These are phyloP conservation scores for Boletus pseudopeckii DNA, from an alignment of 768 basidiomycete species.

Conservation along the genomic window DNA sequence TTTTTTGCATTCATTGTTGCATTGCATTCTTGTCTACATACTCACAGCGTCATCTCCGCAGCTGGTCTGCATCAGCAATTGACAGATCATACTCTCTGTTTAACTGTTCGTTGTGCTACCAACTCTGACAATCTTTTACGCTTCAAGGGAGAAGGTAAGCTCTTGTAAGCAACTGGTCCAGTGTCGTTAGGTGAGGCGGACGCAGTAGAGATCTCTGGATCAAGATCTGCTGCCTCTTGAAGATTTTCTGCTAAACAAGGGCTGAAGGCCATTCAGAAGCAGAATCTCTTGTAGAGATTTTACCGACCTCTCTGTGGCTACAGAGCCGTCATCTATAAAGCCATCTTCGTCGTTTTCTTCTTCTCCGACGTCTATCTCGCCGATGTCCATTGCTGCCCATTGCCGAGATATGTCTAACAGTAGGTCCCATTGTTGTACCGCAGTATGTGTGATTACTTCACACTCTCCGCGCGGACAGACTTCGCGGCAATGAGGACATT, in stretches of 20 bases:
- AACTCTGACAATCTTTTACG: constrained; percentile 17
- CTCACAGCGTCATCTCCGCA: constrained; percentile 17
- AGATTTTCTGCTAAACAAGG: not conserved
- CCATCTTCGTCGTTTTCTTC: constrained; percentile 2
- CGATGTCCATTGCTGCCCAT: constrained; percentile 11
- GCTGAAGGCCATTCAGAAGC: constrained; percentile 8
- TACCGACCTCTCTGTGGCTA: constrained; percentile 13
- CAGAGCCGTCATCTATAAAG: constrained; percentile 1
- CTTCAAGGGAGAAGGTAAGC: constrained; percentile 21
- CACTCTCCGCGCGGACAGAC: constrained; percentile 8
- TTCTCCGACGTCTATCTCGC: constrained; percentile 10
- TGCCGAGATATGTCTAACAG: constrained; percentile 17
- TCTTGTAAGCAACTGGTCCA: constrained; percentile 12
- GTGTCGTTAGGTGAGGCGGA: constrained; percentile 1
- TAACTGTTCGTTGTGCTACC: constrained; percentile 8
- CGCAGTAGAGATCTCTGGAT: not conserved
- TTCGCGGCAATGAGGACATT: constrained; percentile 21
- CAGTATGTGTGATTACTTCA: constrained; percentile 16
- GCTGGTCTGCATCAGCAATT: constrained; percentile 17
- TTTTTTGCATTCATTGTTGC: constrained; percentile 18
- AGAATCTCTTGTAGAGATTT: not conserved
- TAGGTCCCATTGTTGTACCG: constrained; percentile 19
- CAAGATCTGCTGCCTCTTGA: constrained; percentile 1
- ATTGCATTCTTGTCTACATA: constrained; percentile 22
- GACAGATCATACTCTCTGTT: constrained; percentile 12